A percentile compares a stretch with the other conserved stretches of the same genome.
phyloP scores from a whole-genome alignment of 2,329 filamentous ascomycete species.

The Fusarium sp. region DNA sequence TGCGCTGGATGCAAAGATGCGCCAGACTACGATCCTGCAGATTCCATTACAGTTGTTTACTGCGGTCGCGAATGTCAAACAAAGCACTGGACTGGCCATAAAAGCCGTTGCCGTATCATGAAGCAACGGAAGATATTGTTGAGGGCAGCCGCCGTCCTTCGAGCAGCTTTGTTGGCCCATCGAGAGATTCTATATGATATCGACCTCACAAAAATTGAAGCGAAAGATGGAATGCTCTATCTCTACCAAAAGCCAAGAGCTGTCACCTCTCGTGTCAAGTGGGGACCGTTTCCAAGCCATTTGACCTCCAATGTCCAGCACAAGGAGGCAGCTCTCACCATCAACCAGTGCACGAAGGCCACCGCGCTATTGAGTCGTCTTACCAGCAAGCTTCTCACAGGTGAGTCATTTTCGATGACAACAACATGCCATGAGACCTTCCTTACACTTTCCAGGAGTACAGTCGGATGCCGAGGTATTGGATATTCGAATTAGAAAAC shows the following conservation, averaged over 20 bases:
- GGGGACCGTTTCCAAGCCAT: background rate
- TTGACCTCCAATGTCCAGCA: background rate
- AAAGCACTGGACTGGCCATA: background rate
- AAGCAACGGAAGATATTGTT: background rate
- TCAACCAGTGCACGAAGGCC: background rate
- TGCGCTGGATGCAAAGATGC: background rate
- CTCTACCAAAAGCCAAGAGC: background rate
- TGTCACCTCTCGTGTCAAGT: background rate
- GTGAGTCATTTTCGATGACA: background rate
- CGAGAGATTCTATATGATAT: background rate
- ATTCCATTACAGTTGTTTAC: background rate
- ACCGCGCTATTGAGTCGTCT: background rate
- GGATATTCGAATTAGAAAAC: background rate
- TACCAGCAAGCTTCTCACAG: background rate
- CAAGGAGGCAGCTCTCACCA: background rate
- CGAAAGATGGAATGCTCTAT: background rate
- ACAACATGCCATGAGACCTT: rapidly evolving
- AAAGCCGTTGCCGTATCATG: background rate
- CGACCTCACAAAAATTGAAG: background rate
- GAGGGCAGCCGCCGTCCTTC: background rate
- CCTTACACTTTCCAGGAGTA: background rate
- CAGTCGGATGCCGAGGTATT: background rate
- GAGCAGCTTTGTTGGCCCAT: background rate
- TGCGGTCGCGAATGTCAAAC: background rate
- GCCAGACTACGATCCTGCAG: background rate